Conservation (phyloP, 352 stramenopile genomes). For the Aphanomyces euteiches region DNA sequence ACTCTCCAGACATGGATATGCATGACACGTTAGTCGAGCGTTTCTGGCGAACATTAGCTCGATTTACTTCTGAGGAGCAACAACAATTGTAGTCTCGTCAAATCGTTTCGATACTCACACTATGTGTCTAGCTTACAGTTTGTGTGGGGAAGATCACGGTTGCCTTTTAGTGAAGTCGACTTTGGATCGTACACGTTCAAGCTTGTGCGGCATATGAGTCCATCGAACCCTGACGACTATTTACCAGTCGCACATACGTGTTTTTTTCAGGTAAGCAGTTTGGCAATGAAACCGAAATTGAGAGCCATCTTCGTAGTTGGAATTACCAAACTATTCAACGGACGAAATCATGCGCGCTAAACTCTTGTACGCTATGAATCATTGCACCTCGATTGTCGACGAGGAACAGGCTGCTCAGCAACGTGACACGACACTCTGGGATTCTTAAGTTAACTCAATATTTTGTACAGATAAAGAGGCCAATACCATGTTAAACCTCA, state of each 20-base stretch:
- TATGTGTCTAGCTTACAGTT: slow-evolving; percentile 27
- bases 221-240: slow-evolving; percentile 25
- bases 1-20: slow-evolving; percentile 29
- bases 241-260: slow-evolving; percentile 27
- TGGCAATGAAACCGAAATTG: not conserved
- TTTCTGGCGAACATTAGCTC: slow-evolving; percentile 24
- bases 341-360: slow-evolving; percentile 28
- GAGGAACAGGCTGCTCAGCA: slow-evolving; percentile 29
- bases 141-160: slow-evolving; percentile 27
- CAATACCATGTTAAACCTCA: too few relatives aligned
- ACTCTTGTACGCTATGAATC: slow-evolving; percentile 27
- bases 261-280: slow-evolving; percentile 24
- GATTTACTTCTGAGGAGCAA: slow-evolving; percentile 25
- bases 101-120: not conserved
- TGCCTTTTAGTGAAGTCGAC: slow-evolving; percentile 30
- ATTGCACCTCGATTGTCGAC: slow-evolving; percentile 31
- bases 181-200: slow-evolving; percentile 31
- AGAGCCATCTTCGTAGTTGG: slow-evolving; percentile 12
- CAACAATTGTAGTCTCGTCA: slow-evolving; percentile 18
- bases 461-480: too few relatives aligned
- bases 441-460: slow-evolving; percentile 26
- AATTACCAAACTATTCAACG: slow-evolving; percentile 28
- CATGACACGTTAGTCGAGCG: slow-evolving; percentile 27
- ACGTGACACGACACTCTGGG: slow-evolving; percentile 25
- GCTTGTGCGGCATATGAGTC: slow-evolving; percentile 28